phyloP scores from a whole-genome alignment of 2,329 filamentous ascomycete species.

The Aspergillus chevalieri region DNA sequence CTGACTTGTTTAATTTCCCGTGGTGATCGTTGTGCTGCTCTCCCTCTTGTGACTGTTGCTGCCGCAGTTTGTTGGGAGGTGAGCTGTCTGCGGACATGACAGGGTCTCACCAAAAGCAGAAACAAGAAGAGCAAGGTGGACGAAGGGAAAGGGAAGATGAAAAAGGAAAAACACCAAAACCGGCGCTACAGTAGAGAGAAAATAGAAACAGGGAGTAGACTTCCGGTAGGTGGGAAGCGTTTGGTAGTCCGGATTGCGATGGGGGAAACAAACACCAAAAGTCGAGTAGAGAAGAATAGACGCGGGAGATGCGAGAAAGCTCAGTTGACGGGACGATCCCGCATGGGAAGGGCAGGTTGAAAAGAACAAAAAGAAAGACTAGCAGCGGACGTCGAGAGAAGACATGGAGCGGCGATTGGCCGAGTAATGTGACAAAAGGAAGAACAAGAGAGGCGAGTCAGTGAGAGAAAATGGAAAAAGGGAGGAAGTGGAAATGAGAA shows the following conservation, averaged over 20 bases:
- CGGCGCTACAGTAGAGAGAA: not conserved
- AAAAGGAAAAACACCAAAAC: not conserved
- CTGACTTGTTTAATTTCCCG: conserved; percentile 19
- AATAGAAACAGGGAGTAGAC: not conserved
- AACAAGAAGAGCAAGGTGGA: conserved; percentile 6
- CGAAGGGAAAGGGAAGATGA: conserved; percentile 3
- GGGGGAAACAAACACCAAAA: conserved; percentile 4
- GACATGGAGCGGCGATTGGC: conserved; percentile 1
- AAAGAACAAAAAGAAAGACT: conserved; percentile 3
- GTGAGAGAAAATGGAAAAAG: conserved; percentile 12
- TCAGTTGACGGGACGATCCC: not conserved
- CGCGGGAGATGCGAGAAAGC: not conserved
- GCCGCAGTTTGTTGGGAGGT: conserved; percentile 19
- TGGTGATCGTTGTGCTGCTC: conserved; percentile 7
- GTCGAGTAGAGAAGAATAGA: conserved; percentile 8
- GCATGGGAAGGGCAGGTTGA: conserved; percentile 1
- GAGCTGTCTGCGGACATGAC: conserved; percentile 28
- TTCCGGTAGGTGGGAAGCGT: not conserved
- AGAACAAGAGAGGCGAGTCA: conserved; percentile 10
- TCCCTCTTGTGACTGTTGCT: conserved; percentile 7
- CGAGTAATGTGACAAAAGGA: conserved; percentile 5
- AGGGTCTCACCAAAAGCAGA: conserved; percentile 16
- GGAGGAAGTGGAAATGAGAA: conserved; percentile 8
- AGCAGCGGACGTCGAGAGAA: not conserved
- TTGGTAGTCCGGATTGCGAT: conserved; percentile 7